These are phyloP conservation scores for Canna indica DNA, from an alignment of 176 grass and related monocot species.

Conservation along the genomic window DNA sequence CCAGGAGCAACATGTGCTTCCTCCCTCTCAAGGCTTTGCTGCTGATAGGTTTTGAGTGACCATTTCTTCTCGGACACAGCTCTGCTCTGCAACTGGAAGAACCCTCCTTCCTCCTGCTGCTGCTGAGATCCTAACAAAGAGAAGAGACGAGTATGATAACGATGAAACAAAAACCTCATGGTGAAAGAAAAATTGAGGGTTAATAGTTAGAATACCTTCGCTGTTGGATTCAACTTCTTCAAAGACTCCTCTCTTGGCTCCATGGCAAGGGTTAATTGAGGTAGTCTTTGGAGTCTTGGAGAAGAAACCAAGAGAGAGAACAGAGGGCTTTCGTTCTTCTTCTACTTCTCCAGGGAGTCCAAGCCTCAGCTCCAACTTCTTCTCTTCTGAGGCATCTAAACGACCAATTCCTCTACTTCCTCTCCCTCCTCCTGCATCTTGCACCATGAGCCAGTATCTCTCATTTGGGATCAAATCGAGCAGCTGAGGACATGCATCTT, in stretches of 20 bases:
- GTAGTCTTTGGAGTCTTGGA: constrained; percentile 27
- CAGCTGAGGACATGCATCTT: constrained; percentile 34
- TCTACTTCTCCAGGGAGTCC: constrained; percentile 52
- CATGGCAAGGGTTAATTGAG: too few species aligned
- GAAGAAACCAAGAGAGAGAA: constrained; percentile 48
- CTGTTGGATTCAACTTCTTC: constrained; percentile 38
- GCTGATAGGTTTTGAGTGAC: constrained; percentile 21
- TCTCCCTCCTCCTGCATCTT: constrained; percentile 18
- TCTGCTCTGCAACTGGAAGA: constrained; percentile 14
- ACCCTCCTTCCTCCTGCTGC: constrained; percentile 31
- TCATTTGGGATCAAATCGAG: constrained; percentile 74
- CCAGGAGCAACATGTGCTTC: constrained; percentile 22
- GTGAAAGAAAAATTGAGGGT: constrained; percentile 13
- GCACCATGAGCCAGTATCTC: constrained; percentile 35
- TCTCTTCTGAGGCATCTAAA: constrained; percentile 43
- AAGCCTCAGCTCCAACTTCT: constrained; percentile 70
- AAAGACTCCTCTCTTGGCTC: constrained; percentile 51
- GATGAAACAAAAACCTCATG: constrained; percentile 5
- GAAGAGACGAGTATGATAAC: background rate
- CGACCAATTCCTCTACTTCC: constrained; percentile 3
- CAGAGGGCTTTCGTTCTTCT: constrained; percentile 27
- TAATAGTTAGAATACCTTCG: constrained; percentile 37
- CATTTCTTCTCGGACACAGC: constrained; percentile 37
- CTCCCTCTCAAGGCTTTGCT: constrained; percentile 34
- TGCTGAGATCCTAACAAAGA: constrained; percentile 37